phyloP scores from a whole-genome alignment of 805 yeast species.

The Grigorovia humatica region DNA sequence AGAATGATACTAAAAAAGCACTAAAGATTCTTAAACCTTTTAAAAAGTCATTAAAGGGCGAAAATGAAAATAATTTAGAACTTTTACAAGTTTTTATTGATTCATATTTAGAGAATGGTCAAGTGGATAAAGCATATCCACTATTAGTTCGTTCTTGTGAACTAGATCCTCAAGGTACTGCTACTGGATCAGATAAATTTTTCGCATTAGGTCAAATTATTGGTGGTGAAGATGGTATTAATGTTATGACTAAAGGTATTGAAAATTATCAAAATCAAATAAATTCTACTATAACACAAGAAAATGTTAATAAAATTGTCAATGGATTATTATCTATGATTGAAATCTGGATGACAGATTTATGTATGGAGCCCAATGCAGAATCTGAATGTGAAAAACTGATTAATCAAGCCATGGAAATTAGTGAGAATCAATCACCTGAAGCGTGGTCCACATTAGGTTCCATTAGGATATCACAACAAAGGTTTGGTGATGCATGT shows the following conservation, averaged over 20 bases:
- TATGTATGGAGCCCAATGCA: conserved; percentile 89
- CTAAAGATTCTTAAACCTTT: conserved; percentile 28
- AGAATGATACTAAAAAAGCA: conserved; percentile 28
- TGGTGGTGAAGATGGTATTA: conserved; percentile 71
- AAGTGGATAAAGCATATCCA: conserved; percentile 67
- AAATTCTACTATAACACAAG: conserved; percentile 24
- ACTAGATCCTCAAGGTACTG: conserved; percentile 53
- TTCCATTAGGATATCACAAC: conserved; percentile 84
- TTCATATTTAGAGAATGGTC: conserved; percentile 66
- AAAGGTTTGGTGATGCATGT: conserved; percentile 58
- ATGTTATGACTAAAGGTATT: conserved; percentile 53
- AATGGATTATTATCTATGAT: conserved; percentile 77
- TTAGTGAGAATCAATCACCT: conserved; percentile 49
- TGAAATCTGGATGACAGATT: conserved; percentile 96
- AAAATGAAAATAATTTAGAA: conserved; percentile 30
- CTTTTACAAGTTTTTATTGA: conserved; percentile 60
- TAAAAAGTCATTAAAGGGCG: conserved; percentile 17
- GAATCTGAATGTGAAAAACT: conserved; percentile 68
- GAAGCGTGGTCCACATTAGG: conserved; percentile 78
- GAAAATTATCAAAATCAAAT: conserved; percentile 25
- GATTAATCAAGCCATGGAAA: conserved; percentile 50
- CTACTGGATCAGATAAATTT: conserved; percentile 68
- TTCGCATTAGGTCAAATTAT: conserved; percentile 83
- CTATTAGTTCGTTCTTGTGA: conserved; percentile 50
- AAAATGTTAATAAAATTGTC: conserved; percentile 48